Base-by-base conservation (phyloP, 108 stramenopile species). In the Cyclotella sp. region DNA sequence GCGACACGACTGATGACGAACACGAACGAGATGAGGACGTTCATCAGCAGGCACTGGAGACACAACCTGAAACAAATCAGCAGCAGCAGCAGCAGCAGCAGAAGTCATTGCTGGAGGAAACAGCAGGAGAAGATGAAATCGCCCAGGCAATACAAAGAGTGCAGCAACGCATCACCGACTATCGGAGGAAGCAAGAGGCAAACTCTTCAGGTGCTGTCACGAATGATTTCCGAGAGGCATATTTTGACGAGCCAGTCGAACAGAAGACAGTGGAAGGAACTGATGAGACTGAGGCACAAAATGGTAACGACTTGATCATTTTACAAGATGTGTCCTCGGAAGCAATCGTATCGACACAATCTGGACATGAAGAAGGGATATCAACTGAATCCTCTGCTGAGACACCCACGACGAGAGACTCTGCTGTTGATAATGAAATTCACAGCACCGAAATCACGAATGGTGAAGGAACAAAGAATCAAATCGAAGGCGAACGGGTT, bases 111-210 rank as follows among this genome's bases (percentile, higher is more conserved):
- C 12, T 24, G 21, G 55, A 22, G 21, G 55, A 57, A 26, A 34
- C 34, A 6, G 55, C 55, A 4, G 55, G 24, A 24, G 55, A 57
- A 57, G 55, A 57, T 3, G 55, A 57, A 24, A 60, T 81, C 39
- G 80, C 80, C 68, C 68, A 74, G 45, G 80, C 80, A 7, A 75
- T 81, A 44, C 73, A 70, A 49, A 60, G 80, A 29, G 80, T 81
- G 21, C 73, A 75, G 60, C 68, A 75, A 34, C 68, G 80, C 19
- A 81, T 81, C 21, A 73, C 40, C 49, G 55, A 13, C 24, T 80
- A 39, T 53, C 27, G 10, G 26, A 39, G 19, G 41, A 62, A 57
- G 22, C 55, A 57, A 26, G 55, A 16, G 47, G 57, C 16, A 12
- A 26, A 40, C 6, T 11, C n/a, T 62, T 27, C 8, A 3, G 14